Evolutionary conservation across 257 asterid genomes (phyloP).

Genomic region (Solanum stenotomum): DNA sequence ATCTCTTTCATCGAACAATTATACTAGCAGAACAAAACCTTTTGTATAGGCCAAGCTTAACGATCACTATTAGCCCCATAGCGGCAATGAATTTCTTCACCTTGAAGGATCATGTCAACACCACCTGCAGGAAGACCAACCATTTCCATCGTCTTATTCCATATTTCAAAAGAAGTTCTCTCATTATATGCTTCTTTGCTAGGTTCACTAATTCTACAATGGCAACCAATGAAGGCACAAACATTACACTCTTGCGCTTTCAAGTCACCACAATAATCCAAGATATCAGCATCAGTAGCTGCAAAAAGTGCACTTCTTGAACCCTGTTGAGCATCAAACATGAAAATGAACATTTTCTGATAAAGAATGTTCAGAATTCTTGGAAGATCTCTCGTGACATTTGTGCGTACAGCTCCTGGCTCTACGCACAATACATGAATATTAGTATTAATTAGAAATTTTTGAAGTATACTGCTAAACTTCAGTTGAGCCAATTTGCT

Average conservation of each 20-base stretch:
- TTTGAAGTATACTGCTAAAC: constrained; percentile 85
- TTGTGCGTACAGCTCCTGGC: constrained; percentile 91
- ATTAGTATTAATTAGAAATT: constrained; percentile 78
- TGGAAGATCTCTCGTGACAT: constrained; percentile 56
- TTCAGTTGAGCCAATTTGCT: constrained; percentile 89
- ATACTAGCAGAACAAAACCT: neutral
- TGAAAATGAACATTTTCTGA: constrained; percentile 1
- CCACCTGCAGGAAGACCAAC: constrained; percentile 8
- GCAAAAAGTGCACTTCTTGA: constrained; percentile 19
- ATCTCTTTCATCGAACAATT: neutral
- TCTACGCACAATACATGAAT: constrained; percentile 66
- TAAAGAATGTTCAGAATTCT: neutral
- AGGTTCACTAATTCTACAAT: constrained; percentile 6
- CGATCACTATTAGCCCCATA: neutral
- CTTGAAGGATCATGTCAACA: constrained; percentile 8
- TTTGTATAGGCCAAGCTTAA: neutral
- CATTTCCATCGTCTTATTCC: constrained; percentile 15
- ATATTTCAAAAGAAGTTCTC: neutral
- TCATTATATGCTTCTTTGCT: constrained; percentile 4
- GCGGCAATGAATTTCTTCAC: constrained; percentile 4
- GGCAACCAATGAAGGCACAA: constrained; percentile 2
- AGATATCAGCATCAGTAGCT: constrained; percentile 2
- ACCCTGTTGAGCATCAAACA: constrained; percentile 13
- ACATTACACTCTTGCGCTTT: constrained; percentile 4
- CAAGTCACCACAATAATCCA: neutral